Conservation (phyloP, 2,329 filamentous ascomycete species). For the Penicillium expansum region DNA sequence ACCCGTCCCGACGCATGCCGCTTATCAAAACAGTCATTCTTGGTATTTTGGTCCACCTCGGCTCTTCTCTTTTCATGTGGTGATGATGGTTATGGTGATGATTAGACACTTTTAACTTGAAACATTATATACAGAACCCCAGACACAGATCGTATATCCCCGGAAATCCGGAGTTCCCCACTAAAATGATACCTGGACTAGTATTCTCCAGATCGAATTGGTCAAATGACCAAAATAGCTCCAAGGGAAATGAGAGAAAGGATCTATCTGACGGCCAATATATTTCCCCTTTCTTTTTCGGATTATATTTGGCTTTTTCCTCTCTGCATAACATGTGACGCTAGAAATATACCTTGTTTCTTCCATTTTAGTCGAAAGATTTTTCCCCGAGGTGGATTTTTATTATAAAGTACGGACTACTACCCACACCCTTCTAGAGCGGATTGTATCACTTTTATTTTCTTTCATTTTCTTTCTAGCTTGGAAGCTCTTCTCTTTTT, state of each 20-base stretch:
- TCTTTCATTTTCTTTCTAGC: neutral
- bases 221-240: neutral
- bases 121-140: neutral
- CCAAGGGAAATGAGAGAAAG: neutral
- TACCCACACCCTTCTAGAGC: neutral
- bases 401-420: neutral
- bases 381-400: neutral
- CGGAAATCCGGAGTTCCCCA: slow-evolving; percentile 2
- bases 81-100: too few relatives aligned
- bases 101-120: neutral
- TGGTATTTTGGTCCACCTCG: slow-evolving; percentile 1
- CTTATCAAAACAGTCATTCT: neutral
- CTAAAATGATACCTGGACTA: neutral
- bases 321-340: slow-evolving; percentile 1
- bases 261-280: neutral
- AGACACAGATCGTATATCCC: neutral
- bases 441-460: neutral
- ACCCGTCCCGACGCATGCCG: neutral
- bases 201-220: neutral
- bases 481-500: neutral
- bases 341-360: neutral
- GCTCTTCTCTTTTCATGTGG: slow-evolving; percentile 3
- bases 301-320: neutral
- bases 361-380: neutral
- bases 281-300: neutral